Percentiles rank a stretch among this genome's conserved stretches.
phyloP scores from a whole-genome alignment of 1,284 basidiomycete species.

The Lignosus rhinocerotis region DNA sequence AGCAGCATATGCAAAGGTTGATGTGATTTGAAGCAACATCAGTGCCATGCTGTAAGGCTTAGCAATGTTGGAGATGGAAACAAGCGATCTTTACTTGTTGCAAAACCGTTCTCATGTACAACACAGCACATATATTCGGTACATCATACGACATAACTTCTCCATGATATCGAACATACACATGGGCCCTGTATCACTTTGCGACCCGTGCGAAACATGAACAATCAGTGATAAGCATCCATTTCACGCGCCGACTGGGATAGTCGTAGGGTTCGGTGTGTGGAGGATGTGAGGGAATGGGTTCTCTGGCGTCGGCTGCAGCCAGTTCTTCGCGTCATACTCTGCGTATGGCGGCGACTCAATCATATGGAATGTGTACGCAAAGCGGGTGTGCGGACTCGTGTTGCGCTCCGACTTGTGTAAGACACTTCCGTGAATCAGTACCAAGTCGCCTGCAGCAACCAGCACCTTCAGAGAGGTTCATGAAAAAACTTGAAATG shows the following conservation, averaged over 20 bases:
- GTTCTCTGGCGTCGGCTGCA: slow-evolving; percentile 81
- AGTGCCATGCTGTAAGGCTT: not conserved
- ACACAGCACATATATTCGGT: not conserved
- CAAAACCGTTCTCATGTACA: not conserved
- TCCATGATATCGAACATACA: not conserved
- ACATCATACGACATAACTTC: not conserved
- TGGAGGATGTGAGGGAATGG: slow-evolving; percentile 78
- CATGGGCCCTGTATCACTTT: not conserved
- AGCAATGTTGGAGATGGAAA: not conserved
- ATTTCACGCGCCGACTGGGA: slow-evolving; percentile 21
- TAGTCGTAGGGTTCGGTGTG: slow-evolving; percentile 30
- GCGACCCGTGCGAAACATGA: not conserved
- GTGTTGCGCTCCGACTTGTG: slow-evolving; percentile 88
- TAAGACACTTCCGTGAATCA: slow-evolving; percentile 88
- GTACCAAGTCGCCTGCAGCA: slow-evolving; percentile 71
- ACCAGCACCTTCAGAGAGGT: not conserved
- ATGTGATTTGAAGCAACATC: slow-evolving; percentile 28
- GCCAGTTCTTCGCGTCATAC: slow-evolving; percentile 85
- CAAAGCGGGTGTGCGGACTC: slow-evolving; percentile 74
- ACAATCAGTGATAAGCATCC: not conserved
- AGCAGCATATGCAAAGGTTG: slow-evolving; percentile 49
- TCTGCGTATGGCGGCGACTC: slow-evolving; percentile 63
- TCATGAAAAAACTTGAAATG: not conserved
- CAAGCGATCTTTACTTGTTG: not conserved
- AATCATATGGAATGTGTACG: slow-evolving; percentile 95